Evolutionary conservation across 164 flowering plant species (phyloP), one percentile per base, ranked within the genome.

Genomic region (Sextonia rubra): DNA sequence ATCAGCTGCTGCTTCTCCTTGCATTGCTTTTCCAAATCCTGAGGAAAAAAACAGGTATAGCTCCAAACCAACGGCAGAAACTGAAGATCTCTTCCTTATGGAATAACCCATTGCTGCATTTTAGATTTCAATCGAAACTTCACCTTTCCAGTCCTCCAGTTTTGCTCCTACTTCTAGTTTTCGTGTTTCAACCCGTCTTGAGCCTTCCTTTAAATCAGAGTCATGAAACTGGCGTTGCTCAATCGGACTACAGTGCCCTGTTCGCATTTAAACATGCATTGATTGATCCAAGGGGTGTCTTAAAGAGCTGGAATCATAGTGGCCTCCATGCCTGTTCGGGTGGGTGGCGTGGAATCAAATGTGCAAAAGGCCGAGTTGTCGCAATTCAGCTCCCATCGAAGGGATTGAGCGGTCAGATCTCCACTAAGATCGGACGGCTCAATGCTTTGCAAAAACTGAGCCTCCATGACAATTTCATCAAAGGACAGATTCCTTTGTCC

Each of bases 341-440:
- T 26, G 73, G 79, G 3, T 96, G 99, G 99, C 73, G 68, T 0
- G 99, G 99, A 44, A 90, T 93, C 84, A 93, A 89, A 76, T 96
- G 99, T 73, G 84, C 73, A 1, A 71, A 83, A 14, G 97, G 99
- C 3, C 87, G 83, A 61, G 97, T 96, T 23, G 85, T 91, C 14
- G 86, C 84, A 1, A 83, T 96, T 30, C 95, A 96, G 86, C 95
- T 96, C 48, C 99, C 99, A 2, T 93, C 89, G 87, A 89, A 80
- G 69, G 90, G 91, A 26, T 77, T 93, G 20, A 88, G 92, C 0
- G 97, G 99, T 3, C 74, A 81, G 63, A 86, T 96, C 62, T 86
- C 94, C 0, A 89, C 85, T 72, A 82, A 85, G 77, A 87, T 96
- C 17, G 93, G 92, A 3, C 89, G 86, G 60, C 87, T 93, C 3